phyloP scores from a whole-genome alignment of 2,329 filamentous ascomycete genomes.

The Ophiostoma australiae region DNA sequence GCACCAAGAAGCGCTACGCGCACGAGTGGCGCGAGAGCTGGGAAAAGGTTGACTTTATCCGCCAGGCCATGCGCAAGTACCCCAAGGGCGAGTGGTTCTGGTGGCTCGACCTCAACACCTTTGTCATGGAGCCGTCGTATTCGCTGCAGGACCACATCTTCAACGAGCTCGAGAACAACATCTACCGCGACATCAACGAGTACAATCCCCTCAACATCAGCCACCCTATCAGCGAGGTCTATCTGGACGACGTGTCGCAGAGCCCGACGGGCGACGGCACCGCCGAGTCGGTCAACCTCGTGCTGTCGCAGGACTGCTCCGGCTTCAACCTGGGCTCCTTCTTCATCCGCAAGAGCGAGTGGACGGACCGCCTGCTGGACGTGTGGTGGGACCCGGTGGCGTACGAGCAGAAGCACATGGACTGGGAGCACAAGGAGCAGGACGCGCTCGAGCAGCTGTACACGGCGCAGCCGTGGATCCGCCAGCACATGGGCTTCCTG shows the following conservation, averaged over 20 bases:
- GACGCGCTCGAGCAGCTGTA: conserved; percentile 93
- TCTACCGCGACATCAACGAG: conserved; percentile 92
- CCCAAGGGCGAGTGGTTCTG: conserved; percentile 98
- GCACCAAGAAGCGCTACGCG: conserved; percentile 95
- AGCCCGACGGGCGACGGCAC: conserved; percentile 74
- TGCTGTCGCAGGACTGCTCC: conserved; percentile 87
- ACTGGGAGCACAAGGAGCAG: conserved; percentile 98
- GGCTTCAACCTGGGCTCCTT: conserved; percentile 98
- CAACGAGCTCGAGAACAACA: conserved; percentile 64
- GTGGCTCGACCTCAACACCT: conserved; percentile 98
- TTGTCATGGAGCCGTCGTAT: conserved; percentile 92
- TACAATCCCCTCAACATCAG: conserved; percentile 94
- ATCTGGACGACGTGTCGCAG: conserved; percentile 69
- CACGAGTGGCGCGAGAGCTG: conserved; percentile 99
- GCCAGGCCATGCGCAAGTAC: conserved; percentile 85
- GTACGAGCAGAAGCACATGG: conserved; percentile 98
- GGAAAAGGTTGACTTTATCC: conserved; percentile 96
- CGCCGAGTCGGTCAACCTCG: conserved; percentile 72
- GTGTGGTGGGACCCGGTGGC: conserved; percentile 98
- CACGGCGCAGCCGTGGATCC: conserved; percentile 84
- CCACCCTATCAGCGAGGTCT: conserved; percentile 69
- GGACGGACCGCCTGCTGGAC: conserved; percentile 87
- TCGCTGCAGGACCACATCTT: conserved; percentile 90
- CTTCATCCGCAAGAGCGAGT: conserved; percentile 77
- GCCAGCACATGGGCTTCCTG: conserved; percentile 81